Conservation (phyloP, 2,329 filamentous ascomycete species). For the Beauveria sp. region DNA sequence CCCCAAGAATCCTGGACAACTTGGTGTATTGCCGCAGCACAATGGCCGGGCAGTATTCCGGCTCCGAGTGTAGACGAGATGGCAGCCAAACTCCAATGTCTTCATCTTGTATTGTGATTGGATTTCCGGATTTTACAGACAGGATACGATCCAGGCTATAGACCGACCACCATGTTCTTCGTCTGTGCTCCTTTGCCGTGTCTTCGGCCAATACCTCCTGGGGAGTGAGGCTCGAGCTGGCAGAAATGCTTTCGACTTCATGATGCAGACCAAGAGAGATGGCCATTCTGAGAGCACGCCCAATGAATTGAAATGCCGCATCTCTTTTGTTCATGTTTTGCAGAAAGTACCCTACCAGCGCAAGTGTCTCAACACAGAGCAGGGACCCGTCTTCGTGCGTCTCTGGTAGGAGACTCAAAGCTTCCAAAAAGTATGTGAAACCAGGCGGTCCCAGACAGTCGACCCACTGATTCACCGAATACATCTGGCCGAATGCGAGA, state of each 20-base stretch:
- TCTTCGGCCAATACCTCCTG: slow-evolving; percentile 25
- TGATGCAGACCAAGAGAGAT: slow-evolving; percentile 49
- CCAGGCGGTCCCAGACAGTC: slow-evolving; percentile 45
- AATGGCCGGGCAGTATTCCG: slow-evolving; percentile 35
- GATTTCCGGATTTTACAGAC: slow-evolving; percentile 46
- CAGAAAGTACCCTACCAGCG: slow-evolving; percentile 48
- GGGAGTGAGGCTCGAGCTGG: slow-evolving; percentile 12
- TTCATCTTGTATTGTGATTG: slow-evolving; percentile 46
- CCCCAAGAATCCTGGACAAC: slow-evolving; percentile 43
- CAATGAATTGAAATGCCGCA: slow-evolving; percentile 47
- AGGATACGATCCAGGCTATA: slow-evolving; percentile 47
- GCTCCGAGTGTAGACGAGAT: slow-evolving; percentile 26
- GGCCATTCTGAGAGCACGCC: slow-evolving; percentile 48
- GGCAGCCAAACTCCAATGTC: slow-evolving; percentile 40
- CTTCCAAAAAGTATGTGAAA: slow-evolving; percentile 46
- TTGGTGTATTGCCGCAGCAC: slow-evolving; percentile 45
- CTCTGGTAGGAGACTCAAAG: slow-evolving; percentile 44
- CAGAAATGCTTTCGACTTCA: slow-evolving; percentile 28
- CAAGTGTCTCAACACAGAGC: slow-evolving; percentile 46
- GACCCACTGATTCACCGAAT: slow-evolving; percentile 49
- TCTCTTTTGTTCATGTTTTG: slow-evolving; percentile 49
- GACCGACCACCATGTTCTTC: slow-evolving; percentile 48
- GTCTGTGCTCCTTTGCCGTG: slow-evolving; percentile 37
- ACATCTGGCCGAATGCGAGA: slow-evolving; percentile 47
- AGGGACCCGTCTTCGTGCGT: slow-evolving; percentile 47